These are phyloP conservation scores for Penicillium bovifimosum DNA, from an alignment of 495 filamentous ascomycete genomes.

Conservation along the genomic window DNA sequence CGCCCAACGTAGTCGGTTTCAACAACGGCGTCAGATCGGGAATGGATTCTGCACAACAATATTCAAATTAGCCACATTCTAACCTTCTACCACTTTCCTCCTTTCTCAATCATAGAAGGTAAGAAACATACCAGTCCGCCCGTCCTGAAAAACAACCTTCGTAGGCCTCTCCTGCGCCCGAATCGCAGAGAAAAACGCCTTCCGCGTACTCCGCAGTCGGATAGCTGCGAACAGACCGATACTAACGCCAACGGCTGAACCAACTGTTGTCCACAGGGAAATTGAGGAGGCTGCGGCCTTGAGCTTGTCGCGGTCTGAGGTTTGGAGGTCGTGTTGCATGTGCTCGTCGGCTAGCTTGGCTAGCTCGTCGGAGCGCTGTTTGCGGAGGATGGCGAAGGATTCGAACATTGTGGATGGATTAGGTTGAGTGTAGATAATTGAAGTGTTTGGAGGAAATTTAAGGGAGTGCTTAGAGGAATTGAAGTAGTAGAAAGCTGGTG, in stretches of 20 bases:
- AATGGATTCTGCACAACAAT: constrained; percentile 49
- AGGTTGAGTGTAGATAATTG: not conserved
- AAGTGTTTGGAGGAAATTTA: not conserved
- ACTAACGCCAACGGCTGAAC: constrained; percentile 53
- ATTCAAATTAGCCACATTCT: not conserved
- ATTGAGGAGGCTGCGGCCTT: constrained; percentile 48
- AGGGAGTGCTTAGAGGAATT: no score
- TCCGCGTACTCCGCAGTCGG: constrained; percentile 48
- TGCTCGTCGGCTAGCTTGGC: constrained; percentile 56
- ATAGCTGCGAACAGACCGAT: constrained; percentile 55
- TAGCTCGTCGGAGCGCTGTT: constrained; percentile 48
- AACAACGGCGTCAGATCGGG: constrained; percentile 55
- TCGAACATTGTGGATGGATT: constrained; percentile 31
- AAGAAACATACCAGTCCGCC: constrained; percentile 53
- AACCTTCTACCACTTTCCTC: no score
- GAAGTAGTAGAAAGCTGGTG: no score
- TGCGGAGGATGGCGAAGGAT: constrained; percentile 53
- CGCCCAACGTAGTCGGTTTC: constrained; percentile 52
- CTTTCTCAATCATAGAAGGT: no score
- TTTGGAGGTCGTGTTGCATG: constrained; percentile 54
- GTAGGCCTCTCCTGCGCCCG: constrained; percentile 53
- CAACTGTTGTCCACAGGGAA: constrained; percentile 49
- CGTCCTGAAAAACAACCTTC: constrained; percentile 56
- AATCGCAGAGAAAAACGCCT: constrained; percentile 54
- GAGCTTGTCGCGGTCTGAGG: constrained; percentile 55